phyloP scores from a whole-genome alignment of 2,329 filamentous ascomycete genomes.

The Aschersonia sp. region DNA sequence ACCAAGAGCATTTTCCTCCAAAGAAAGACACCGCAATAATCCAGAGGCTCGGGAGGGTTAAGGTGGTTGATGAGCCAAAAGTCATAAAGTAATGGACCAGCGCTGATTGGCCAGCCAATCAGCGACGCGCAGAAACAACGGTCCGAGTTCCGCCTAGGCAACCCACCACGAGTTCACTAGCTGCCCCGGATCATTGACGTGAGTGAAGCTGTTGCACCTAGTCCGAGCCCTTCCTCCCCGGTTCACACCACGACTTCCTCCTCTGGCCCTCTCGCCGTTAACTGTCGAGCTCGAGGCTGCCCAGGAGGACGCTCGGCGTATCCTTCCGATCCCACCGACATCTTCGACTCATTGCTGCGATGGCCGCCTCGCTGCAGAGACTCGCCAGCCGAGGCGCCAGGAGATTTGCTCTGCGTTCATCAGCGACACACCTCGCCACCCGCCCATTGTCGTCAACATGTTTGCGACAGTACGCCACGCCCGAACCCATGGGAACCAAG shows the following conservation, averaged over 20 bases:
- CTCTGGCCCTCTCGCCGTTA: too few relatives aligned
- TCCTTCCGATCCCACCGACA: constrained; percentile 5
- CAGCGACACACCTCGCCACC: constrained; percentile 19
- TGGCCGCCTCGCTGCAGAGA: constrained; percentile 56
- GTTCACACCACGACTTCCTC: too few relatives aligned
- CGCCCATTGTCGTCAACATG: constrained; percentile 53
- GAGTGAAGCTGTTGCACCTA: too few relatives aligned
- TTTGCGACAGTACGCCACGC: constrained; percentile 47
- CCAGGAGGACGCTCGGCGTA: background rate
- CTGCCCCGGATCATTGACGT: background rate
- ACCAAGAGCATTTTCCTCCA: too few relatives aligned
- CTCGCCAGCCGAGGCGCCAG: constrained; percentile 58
- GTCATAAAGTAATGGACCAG: background rate
- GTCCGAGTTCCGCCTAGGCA: background rate
- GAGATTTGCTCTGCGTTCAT: constrained; percentile 44
- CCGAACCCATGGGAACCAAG: constrained; percentile 36
- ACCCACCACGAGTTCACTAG: background rate
- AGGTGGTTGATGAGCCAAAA: background rate
- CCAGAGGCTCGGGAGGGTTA: background rate
- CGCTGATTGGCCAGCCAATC: background rate
- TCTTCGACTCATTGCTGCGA: constrained; percentile 22
- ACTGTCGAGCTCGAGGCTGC: background rate
- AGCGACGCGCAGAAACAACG: background rate
- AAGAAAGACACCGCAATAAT: too few relatives aligned
- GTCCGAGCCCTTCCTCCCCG: too few relatives aligned